Percentiles rank a stretch among this genome's conserved stretches.
phyloP scores from a whole-genome alignment of 1,284 basidiomycete genomes.

The Clitocybe nebularis region DNA sequence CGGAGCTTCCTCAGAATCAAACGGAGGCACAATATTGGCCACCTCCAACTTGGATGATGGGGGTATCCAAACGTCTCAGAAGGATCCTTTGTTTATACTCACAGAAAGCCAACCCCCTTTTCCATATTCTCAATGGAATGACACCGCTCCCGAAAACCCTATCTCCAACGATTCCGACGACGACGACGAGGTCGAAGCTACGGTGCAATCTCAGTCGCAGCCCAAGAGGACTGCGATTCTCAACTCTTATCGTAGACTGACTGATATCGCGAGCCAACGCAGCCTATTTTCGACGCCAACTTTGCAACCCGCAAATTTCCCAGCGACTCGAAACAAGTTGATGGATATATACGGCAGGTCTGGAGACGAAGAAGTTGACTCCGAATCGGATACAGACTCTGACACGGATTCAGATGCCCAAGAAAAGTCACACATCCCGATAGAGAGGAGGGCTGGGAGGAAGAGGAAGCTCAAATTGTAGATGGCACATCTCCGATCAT shows the following conservation, averaged over 20 bases:
- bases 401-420: slow-evolving; percentile 38
- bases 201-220: slow-evolving; percentile 21
- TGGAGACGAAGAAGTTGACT: slow-evolving; percentile 31
- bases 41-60: slow-evolving; percentile 7
- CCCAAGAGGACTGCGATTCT: slow-evolving; percentile 18
- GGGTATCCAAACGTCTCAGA: slow-evolving; percentile 5
- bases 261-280: slow-evolving; percentile 46
- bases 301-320: slow-evolving; percentile 22
- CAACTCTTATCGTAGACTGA: slow-evolving; percentile 41
- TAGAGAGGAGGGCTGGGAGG: slow-evolving; percentile 47
- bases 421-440: slow-evolving; percentile 54
- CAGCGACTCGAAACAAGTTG: slow-evolving; percentile 20
- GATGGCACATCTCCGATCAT: too few relatives aligned
- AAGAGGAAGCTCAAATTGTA: slow-evolving; percentile 18
- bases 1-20: slow-evolving; percentile 6
- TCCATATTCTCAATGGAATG: slow-evolving; percentile 41
- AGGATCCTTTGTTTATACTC: slow-evolving; percentile 36
- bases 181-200: slow-evolving; percentile 33
- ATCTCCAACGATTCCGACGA: slow-evolving; percentile 22
- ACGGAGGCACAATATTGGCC: slow-evolving; percentile 5
- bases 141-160: slow-evolving; percentile 10
- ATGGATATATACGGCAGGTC: slow-evolving; percentile 31
- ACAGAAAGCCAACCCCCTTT: slow-evolving; percentile 42
- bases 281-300: slow-evolving; percentile 31
- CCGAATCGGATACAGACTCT: slow-evolving; percentile 36